Evolutionary conservation across 1,284 basidiomycete species (phyloP), one percentile per base, ranked within the genome.

Genomic region (Macrocystidia cucumis): DNA sequence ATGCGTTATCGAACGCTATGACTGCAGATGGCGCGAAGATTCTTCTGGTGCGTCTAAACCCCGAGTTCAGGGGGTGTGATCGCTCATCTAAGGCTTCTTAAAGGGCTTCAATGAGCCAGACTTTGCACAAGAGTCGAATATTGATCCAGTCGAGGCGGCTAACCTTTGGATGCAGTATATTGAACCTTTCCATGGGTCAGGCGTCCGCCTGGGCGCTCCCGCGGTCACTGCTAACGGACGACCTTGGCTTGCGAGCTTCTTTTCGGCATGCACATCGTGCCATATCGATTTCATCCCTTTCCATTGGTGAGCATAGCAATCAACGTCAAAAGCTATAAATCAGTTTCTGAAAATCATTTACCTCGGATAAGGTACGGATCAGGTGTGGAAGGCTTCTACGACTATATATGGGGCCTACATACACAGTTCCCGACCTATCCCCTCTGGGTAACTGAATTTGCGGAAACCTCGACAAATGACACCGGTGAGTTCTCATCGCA

Each of bases 381-480:
- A 16, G 61, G 64, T 9, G 51, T 62, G 1, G 54, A 63, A 5
- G 65, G 65, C 13, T 74, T 84, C 46, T 67, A 69, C 35, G 51
- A 57, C 23, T 75, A 76, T 33, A 50, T 72, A 9, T 76, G 67
- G 58, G 60, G 74, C 44, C 54, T 68, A 11, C 62, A 65, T 38
- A 53, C 44, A 12, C 35, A 56, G 13, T 67, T 58, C 11, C 76
- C 72, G 34, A 53, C 64, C 32, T 51, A 58, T 28, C 66, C 68
- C 3, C 59, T 83, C 20, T 72, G 72, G 69, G 57, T 84, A 18
- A 80, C 79, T 4, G 81, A 83, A 54, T 74, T 62, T 47, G 75
- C 71, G 3, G 62, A 63, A 29, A 66, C 61, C 3, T 62, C 62
- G 11, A 38, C 52, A 3, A 62, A 67, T 45, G 50, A 52, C 27